phyloP scores from a whole-genome alignment of 495 filamentous ascomycete species.

The Trichoderma asperelloides region DNA sequence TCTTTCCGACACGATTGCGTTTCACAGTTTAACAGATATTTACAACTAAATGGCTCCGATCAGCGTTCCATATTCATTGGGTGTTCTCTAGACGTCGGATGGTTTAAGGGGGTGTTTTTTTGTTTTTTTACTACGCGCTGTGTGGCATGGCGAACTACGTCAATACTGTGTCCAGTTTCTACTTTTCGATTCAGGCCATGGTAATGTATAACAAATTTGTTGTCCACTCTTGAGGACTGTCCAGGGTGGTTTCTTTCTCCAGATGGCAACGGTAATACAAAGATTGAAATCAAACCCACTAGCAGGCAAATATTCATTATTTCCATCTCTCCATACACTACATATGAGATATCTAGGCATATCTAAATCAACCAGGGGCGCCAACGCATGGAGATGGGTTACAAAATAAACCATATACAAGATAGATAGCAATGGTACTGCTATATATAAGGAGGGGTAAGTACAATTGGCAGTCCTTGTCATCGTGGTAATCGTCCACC shows the following conservation, averaged over 20 bases:
- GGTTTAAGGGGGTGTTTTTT: neutral
- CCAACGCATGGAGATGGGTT: no score
- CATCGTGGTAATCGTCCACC: conserved; percentile 15
- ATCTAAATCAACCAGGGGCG: no score
- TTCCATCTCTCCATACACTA: neutral
- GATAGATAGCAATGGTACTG: neutral
- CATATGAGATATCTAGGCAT: neutral
- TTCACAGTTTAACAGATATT: neutral
- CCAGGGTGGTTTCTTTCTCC: neutral
- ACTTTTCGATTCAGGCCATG: neutral
- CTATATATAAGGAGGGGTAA: neutral
- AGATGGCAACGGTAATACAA: neutral
- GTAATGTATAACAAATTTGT: neutral
- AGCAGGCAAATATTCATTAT: neutral
- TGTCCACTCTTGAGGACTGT: neutral
- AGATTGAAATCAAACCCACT: neutral
- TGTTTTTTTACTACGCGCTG: neutral
- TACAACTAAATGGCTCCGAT: neutral
- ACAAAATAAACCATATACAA: neutral
- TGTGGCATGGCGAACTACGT: neutral
- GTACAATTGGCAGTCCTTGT: no score
- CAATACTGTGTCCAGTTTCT: neutral
- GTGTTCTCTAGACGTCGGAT: neutral
- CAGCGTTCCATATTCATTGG: neutral
- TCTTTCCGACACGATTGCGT: neutral